Conservation (phyloP, 2,329 filamentous ascomycete species). For the Diaporthe citriasiana region DNA sequence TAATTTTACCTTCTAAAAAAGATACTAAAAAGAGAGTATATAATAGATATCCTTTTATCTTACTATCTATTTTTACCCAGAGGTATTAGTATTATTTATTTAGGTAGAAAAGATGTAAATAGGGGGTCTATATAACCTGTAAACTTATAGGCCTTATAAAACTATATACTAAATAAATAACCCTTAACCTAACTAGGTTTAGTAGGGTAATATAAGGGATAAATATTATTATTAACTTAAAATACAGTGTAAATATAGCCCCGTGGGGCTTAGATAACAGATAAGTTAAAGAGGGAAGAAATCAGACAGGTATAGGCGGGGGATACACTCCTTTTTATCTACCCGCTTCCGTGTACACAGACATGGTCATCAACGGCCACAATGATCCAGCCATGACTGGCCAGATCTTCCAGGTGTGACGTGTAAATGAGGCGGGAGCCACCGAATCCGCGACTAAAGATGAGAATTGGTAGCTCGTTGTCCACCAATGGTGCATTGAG, state of each 20-base stretch:
- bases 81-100: neutral
- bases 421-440: neutral
- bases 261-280: neutral
- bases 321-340: neutral
- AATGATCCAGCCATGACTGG: constrained; percentile 11
- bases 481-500: constrained; percentile 13
- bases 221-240: neutral
- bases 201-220: neutral
- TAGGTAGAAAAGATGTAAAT: neutral
- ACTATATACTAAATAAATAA: constrained; percentile 8
- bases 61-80: neutral
- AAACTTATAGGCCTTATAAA: neutral
- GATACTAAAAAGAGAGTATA: neutral
- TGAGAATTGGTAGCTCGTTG: constrained; percentile 12
- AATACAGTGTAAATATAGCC: neutral
- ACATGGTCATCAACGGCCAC: neutral
- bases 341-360: neutral
- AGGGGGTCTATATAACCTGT: neutral
- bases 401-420: constrained; percentile 4
- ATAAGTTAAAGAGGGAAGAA: neutral
- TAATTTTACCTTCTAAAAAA: neutral
- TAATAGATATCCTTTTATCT: neutral
- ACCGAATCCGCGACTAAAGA: neutral
- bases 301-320: no score
- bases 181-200: neutral